These are phyloP conservation scores for Platanthera guangdongensis DNA, from an alignment of 106 monocot species.

Conservation along the genomic window DNA sequence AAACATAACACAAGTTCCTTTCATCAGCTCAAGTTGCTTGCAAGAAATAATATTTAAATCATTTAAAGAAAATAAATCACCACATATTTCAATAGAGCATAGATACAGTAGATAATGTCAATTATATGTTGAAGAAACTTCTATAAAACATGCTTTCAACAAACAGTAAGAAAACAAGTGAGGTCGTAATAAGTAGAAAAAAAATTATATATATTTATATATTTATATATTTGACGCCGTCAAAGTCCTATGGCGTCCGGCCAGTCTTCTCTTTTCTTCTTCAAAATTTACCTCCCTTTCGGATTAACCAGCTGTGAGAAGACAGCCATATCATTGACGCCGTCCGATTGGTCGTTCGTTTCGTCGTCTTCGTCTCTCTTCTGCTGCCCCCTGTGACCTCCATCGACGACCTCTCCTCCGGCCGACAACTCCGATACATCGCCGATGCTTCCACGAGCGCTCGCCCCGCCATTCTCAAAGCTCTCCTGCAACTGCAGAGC, in stretches of 20 bases:
- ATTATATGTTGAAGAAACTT: too few species aligned
- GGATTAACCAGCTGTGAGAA: constrained; percentile 12
- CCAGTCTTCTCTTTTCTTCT: background rate
- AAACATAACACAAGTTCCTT: too few species aligned
- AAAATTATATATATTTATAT: too few species aligned
- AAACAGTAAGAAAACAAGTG: too few species aligned
- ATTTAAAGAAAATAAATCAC: too few species aligned
- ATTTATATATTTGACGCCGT: too few species aligned
- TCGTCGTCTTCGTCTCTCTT: background rate
- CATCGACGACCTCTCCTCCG: background rate
- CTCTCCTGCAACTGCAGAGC: constrained; percentile 42
- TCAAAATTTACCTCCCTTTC: background rate
- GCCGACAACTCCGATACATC: background rate
- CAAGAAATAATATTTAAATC: too few species aligned
- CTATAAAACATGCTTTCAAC: too few species aligned
- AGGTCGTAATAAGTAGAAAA: too few species aligned
- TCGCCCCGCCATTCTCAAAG: constrained; percentile 14
- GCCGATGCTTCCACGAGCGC: background rate
- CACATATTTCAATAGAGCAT: too few species aligned
- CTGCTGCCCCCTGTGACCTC: background rate
- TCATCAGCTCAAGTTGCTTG: too few species aligned
- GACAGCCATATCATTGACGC: background rate
- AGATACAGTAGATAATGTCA: too few species aligned
- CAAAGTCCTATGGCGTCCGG: background rate
- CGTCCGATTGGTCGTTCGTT: background rate